Conservation (phyloP, 1,284 basidiomycete genomes). For the Puccinia polysora region DNA sequence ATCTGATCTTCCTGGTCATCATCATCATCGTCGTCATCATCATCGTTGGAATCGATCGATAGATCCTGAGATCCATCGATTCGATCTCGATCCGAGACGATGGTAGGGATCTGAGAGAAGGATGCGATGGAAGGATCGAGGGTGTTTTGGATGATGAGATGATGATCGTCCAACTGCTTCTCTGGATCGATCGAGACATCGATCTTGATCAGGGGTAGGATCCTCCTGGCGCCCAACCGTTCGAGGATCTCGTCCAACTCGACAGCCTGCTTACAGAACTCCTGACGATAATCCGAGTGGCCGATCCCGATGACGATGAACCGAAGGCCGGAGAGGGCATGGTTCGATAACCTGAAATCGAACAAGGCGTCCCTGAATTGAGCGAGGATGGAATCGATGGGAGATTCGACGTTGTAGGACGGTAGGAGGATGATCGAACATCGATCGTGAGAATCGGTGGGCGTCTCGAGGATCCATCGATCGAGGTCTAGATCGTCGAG, state of each 20-base stretch:
- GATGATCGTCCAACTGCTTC: neutral
- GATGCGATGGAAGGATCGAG: neutral
- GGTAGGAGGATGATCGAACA: conserved; percentile 10
- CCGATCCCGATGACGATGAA: conserved; percentile 34
- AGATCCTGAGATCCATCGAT: neutral
- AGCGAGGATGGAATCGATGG: conserved; percentile 33
- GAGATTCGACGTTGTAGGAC: conserved; percentile 42
- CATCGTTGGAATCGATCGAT: neutral
- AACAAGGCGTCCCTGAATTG: conserved; percentile 33
- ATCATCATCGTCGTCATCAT: conserved; percentile 27
- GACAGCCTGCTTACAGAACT: conserved; percentile 40
- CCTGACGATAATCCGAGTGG: conserved; percentile 12
- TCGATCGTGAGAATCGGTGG: neutral
- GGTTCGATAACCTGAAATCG: conserved; percentile 37
- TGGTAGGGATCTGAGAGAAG: conserved; percentile 13
- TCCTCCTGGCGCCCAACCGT: conserved; percentile 14
- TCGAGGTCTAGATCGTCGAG: neutral
- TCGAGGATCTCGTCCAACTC: conserved; percentile 26
- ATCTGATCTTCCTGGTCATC: conserved; percentile 19
- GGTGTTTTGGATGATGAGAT: neutral
- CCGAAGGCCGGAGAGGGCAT: conserved; percentile 9
- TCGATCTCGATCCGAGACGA: conserved; percentile 29
- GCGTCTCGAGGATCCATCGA: neutral
- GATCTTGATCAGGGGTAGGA: conserved; percentile 5
- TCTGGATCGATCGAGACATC: conserved; percentile 38